A percentile compares a stretch with the other conserved stretches of the same genome.
These are phyloP conservation scores for Ilex aquifolium DNA, from an alignment of 257 asterid genomes.

Conservation along the genomic window DNA sequence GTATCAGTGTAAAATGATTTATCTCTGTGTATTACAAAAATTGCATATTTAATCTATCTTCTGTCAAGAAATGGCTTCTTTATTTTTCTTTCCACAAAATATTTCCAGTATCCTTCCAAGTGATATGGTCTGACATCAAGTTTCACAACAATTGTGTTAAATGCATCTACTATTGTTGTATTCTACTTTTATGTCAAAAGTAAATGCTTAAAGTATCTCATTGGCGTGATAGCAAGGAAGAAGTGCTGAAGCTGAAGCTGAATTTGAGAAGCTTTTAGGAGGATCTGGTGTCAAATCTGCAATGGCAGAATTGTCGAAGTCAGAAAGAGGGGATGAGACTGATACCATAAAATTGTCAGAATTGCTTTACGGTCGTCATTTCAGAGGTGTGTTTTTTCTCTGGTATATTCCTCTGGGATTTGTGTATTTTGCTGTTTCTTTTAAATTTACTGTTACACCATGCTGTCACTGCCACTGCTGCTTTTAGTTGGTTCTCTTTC, in stretches of 20 bases:
- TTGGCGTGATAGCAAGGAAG: conserved; percentile 58
- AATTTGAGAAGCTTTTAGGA: conserved; percentile 79
- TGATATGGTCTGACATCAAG: too few relatives aligned
- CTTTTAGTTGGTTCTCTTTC: conserved; percentile 3
- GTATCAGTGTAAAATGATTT: too few relatives aligned
- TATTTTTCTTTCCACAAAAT: too few relatives aligned
- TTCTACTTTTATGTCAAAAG: neutral
- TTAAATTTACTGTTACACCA: neutral
- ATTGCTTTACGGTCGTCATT: conserved; percentile 64
- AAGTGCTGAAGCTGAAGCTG: conserved; percentile 70
- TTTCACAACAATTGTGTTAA: too few relatives aligned
- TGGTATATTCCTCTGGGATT: conserved; percentile 3
- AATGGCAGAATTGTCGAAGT: conserved; percentile 66
- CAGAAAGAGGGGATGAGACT: conserved; percentile 63
- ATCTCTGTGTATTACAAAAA: too few relatives aligned
- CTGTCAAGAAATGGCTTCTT: too few relatives aligned
- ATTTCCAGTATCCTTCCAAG: too few relatives aligned
- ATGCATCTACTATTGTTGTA: neutral
- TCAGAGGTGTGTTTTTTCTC: conserved; percentile 48
- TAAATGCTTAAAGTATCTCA: neutral
- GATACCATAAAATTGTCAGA: conserved; percentile 47
- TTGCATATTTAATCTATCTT: too few relatives aligned
- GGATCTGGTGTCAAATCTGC: conserved; percentile 63
- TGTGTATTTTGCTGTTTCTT: neutral
- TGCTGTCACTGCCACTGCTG: conserved; percentile 5